These are phyloP conservation scores for Cystoisospora suis DNA, from an alignment of 169 alveolate species.

Conservation along the genomic window DNA sequence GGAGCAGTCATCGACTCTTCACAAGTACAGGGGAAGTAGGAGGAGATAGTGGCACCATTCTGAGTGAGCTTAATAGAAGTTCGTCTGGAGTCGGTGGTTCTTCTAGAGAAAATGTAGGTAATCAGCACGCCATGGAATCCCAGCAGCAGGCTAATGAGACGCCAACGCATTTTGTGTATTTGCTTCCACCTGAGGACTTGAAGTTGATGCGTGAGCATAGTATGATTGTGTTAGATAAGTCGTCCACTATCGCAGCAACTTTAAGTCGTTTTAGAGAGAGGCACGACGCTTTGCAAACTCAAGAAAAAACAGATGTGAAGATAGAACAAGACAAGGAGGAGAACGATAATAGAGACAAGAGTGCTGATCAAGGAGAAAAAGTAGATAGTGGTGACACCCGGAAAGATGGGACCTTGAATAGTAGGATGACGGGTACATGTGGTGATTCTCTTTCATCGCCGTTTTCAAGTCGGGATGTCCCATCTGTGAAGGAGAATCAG, in stretches of 20 bases:
- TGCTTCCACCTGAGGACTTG: slow-evolving; percentile 48
- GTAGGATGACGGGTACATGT: no score
- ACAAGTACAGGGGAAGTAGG: no score
- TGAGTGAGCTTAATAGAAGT: no score
- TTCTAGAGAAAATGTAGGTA: no score
- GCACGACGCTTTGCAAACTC: background rate
- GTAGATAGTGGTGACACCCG: slow-evolving; percentile 15
- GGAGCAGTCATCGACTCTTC: background rate
- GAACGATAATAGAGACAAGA: background rate
- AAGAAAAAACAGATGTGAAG: background rate
- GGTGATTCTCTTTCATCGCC: background rate
- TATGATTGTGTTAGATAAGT: slow-evolving; percentile 46
- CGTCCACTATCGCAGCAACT: slow-evolving; percentile 19
- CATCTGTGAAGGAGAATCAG: no score
- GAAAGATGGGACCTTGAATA: background rate
- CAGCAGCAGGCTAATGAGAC: no score
- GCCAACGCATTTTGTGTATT: slow-evolving; percentile 44
- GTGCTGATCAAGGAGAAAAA: background rate
- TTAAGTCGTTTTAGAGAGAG: background rate
- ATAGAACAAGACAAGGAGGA: background rate
- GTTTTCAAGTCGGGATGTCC: no score
- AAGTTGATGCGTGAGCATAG: slow-evolving; percentile 45
- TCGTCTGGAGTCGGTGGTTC: no score
- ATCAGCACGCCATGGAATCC: no score
- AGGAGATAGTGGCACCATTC: no score